Evolutionary conservation across 2,329 filamentous ascomycete species (phyloP).

Genomic region (Ceratocystis lukuohia): DNA sequence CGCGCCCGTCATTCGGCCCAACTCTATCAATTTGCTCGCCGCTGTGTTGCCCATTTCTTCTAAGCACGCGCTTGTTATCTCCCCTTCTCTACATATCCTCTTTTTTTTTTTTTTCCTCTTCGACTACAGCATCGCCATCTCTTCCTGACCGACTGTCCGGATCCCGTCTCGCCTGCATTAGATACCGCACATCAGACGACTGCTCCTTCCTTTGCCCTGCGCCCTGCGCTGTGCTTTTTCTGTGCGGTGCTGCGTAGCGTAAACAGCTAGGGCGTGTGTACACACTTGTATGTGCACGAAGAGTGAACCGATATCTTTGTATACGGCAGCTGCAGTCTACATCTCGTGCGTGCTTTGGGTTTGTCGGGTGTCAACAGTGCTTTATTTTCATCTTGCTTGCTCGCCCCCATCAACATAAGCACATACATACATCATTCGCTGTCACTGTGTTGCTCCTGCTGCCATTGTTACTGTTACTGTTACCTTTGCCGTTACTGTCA

Average conservation of each 20-base stretch:
- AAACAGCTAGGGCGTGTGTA: neutral
- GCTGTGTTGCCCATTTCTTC: too few relatives aligned
- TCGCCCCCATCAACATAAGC: neutral
- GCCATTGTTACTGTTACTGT: neutral
- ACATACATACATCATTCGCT: neutral
- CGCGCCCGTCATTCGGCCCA: neutral
- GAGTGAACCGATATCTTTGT: neutral
- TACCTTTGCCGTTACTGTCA: neutral
- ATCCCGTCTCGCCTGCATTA: neutral
- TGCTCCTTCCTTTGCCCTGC: constrained; percentile 1
- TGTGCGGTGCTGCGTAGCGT: neutral
- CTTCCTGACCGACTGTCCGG: neutral
- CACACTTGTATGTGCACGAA: neutral
- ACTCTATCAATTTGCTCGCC: too few relatives aligned
- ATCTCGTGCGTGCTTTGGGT: neutral
- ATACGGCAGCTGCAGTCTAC: neutral
- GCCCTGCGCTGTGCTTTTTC: neutral
- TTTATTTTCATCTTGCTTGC: neutral
- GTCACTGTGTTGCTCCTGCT: neutral
- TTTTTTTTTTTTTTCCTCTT: neutral
- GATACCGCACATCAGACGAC: constrained; percentile 1
- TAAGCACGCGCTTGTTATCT: too few relatives aligned
- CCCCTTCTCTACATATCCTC: neutral
- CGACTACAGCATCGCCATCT: neutral
- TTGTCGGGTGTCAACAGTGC: neutral